phyloP scores from a whole-genome alignment of 192 early-diverging fungal species.

The Dissophora globulifera region DNA sequence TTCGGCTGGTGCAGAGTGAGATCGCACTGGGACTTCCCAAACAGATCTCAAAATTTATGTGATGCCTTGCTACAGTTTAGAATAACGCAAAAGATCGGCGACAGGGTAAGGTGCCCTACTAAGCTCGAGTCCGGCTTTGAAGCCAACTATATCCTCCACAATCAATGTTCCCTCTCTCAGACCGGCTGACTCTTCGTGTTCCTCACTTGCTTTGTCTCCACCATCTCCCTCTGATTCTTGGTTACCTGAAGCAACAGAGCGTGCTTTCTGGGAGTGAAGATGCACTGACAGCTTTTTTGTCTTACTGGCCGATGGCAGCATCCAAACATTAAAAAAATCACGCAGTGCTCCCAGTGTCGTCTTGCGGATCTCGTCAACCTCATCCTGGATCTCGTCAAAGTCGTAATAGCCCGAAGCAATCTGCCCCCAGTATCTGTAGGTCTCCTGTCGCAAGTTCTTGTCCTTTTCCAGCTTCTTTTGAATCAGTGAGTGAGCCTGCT shows the following conservation, averaged over 20 bases:
- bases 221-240: slow-evolving; percentile 24
- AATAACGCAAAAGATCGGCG: slow-evolving; percentile 21
- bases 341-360: slow-evolving; percentile 61
- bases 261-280: slow-evolving; percentile 67
- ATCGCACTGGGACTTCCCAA: no score
- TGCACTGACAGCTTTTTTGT: slow-evolving; percentile 77
- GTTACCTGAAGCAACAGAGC: slow-evolving; percentile 30
- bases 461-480: slow-evolving; percentile 83
- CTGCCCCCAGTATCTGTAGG: slow-evolving; percentile 78
- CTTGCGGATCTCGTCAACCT: slow-evolving; percentile 66
- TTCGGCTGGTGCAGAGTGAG: no score
- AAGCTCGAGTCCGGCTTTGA: slow-evolving; percentile 57
- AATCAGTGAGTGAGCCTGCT: slow-evolving; percentile 78
- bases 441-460: slow-evolving; percentile 86
- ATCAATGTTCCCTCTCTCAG: slow-evolving; percentile 52
- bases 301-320: slow-evolving; percentile 61
- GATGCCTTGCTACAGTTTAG: slow-evolving; percentile 10
- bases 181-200: slow-evolving; percentile 16
- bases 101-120: slow-evolving; percentile 55
- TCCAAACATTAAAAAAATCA: slow-evolving; percentile 68
- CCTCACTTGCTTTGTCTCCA: neutral
- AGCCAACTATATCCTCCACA: slow-evolving; percentile 54
- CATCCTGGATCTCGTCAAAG: slow-evolving; percentile 78
- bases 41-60: no score
- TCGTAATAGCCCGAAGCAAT: slow-evolving; percentile 85